phyloP scores from a whole-genome alignment of 1,284 basidiomycete genomes.

The Ceratobasidium sp. region DNA sequence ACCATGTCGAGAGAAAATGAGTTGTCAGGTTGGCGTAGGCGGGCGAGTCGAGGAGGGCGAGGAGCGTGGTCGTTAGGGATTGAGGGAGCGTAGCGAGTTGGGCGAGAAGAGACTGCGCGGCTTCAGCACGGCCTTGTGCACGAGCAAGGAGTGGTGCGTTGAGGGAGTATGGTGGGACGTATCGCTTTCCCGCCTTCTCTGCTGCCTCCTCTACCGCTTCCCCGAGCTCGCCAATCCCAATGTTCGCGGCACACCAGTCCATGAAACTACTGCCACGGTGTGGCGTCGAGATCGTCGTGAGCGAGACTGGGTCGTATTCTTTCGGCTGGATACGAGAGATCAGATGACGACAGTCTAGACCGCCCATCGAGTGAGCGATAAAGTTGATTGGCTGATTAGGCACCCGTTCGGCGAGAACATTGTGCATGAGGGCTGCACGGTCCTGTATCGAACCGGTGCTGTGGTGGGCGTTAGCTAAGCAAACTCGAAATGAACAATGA shows the following conservation, averaged over 20 bases:
- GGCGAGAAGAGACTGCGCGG: slow-evolving; percentile 36
- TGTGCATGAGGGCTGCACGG: slow-evolving; percentile 83
- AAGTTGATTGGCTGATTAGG: slow-evolving; percentile 87
- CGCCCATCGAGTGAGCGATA: slow-evolving; percentile 97
- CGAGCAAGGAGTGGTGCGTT: slow-evolving; percentile 62
- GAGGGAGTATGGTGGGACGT: slow-evolving; percentile 61
- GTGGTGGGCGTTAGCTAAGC: slow-evolving; percentile 21
- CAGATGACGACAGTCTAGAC: slow-evolving; percentile 92
- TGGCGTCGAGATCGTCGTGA: slow-evolving; percentile 93
- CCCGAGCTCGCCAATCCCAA: slow-evolving; percentile 79
- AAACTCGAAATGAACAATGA: slow-evolving; percentile 15
- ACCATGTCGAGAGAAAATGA: slow-evolving; percentile 83
- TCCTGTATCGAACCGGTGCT: slow-evolving; percentile 93
- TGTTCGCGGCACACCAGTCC: slow-evolving; percentile 96
- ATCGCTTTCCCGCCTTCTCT: background rate
- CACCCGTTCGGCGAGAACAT: slow-evolving; percentile 76
- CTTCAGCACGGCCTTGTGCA: slow-evolving; percentile 20
- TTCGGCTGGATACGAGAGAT: slow-evolving; percentile 87
- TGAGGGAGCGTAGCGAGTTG: slow-evolving; percentile 73
- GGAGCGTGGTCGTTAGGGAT: slow-evolving; percentile 86
- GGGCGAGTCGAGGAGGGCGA: slow-evolving; percentile 95
- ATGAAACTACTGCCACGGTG: slow-evolving; percentile 98
- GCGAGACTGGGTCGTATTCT: slow-evolving; percentile 86
- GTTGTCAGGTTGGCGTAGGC: slow-evolving; percentile 97
- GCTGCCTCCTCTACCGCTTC: slow-evolving; percentile 54